These are phyloP conservation scores for Lumnitzera littorea DNA, from an alignment of 345 rosid genomes.

Conservation along the genomic window DNA sequence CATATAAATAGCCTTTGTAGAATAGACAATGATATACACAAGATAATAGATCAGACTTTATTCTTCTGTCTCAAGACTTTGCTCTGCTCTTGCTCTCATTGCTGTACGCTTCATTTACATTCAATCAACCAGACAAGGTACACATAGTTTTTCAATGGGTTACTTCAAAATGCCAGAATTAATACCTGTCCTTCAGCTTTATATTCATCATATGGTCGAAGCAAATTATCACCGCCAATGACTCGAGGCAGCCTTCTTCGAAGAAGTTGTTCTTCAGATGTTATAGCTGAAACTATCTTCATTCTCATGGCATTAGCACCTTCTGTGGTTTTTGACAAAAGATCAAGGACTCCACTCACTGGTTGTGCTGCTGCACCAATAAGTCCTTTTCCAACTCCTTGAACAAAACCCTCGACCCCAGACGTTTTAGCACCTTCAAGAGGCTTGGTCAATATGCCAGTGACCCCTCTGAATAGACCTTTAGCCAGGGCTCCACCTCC, in stretches of 20 bases:
- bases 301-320: slow-evolving; percentile 99
- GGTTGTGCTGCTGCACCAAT: slow-evolving; percentile 99
- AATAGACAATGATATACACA: too few relatives aligned
- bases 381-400: slow-evolving; percentile 96
- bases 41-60: too few relatives aligned
- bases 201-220: slow-evolving; percentile 77
- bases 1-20: too few relatives aligned
- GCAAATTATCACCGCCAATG: slow-evolving; percentile 83
- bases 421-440: slow-evolving; percentile 95
- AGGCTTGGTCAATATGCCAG: slow-evolving; percentile 96
- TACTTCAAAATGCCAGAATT: neutral
- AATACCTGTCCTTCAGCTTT: slow-evolving; percentile 93
- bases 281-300: slow-evolving; percentile 92
- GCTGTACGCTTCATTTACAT: too few relatives aligned
- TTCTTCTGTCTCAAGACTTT: too few relatives aligned
- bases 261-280: slow-evolving; percentile 97
- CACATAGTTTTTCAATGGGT: too few relatives aligned
- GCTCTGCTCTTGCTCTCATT: too few relatives aligned
- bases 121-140: too few relatives aligned
- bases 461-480: slow-evolving; percentile 95
- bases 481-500: slow-evolving; percentile 99
- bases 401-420: slow-evolving; percentile 96
- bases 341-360: slow-evolving; percentile 96
- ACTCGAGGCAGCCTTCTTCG: slow-evolving; percentile 91
- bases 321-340: slow-evolving; percentile 96